Percentiles rank a stretch among this genome's conserved stretches.
Evolutionary conservation across 2,329 filamentous ascomycete genomes (phyloP).

Genomic region (Sarocladiaceae sp.): DNA sequence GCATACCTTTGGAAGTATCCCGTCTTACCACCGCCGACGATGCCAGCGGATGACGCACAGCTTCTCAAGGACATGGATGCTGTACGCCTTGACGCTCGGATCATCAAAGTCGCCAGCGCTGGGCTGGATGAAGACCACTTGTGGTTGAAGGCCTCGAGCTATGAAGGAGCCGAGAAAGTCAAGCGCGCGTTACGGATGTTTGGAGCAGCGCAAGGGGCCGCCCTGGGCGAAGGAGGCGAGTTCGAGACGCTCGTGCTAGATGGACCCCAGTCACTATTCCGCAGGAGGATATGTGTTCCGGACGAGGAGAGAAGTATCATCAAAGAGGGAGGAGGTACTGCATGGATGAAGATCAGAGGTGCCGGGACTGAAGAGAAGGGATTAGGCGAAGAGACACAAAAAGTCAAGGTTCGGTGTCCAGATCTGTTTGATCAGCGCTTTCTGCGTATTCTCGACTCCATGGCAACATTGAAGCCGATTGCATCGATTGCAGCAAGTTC

Average conservation of each 20-base stretch:
- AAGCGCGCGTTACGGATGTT: conserved; percentile 60
- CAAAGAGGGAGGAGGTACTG: conserved; percentile 69
- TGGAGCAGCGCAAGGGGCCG: conserved; percentile 62
- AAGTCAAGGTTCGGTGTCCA: conserved; percentile 48
- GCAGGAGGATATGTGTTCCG: conserved; percentile 60
- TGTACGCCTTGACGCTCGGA: conserved; percentile 76
- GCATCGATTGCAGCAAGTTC: background rate
- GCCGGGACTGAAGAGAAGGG: conserved; percentile 49
- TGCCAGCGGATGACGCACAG: conserved; percentile 40
- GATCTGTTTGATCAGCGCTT: conserved; percentile 64
- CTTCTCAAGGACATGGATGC: conserved; percentile 78
- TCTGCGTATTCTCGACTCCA: conserved; percentile 30
- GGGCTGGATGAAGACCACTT: conserved; percentile 77
- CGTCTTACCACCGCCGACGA: conserved; percentile 52
- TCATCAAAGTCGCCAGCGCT: conserved; percentile 92
- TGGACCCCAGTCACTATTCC: conserved; percentile 72
- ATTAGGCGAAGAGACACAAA: conserved; percentile 13
- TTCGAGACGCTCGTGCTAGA: conserved; percentile 90
- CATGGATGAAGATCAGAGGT: conserved; percentile 61
- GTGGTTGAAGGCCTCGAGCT: conserved; percentile 72
- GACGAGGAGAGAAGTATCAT: conserved; percentile 49
- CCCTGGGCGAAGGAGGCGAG: conserved; percentile 90
- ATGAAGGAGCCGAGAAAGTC: conserved; percentile 40
- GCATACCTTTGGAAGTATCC: conserved; percentile 94
- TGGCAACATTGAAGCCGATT: conserved; percentile 18